Base-by-base conservation (phyloP, 2,329 filamentous ascomycete species). In the Fusarium hainanense region DNA sequence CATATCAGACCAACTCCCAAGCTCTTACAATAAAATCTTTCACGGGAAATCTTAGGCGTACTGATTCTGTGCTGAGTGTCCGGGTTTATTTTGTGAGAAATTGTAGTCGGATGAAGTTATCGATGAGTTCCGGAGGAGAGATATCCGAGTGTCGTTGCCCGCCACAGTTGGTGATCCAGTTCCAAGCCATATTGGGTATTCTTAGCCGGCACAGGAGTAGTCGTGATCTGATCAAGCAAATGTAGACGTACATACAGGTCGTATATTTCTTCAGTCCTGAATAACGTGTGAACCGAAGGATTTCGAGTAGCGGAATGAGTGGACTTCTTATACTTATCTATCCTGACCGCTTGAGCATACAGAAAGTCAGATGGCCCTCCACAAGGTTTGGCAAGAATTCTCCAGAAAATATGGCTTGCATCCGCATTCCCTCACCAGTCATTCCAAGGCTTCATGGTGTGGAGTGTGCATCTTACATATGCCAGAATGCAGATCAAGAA, bases 311-410 rank as follows among this genome's bases (percentile, higher is more conserved):
- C 16, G 54, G 46, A 20, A 2, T 20, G 54, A 43, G 37, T 43
- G 32, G 67, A 52, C 50, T 32, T 70, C 67, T 70, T 70, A 70
- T 70, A 70, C 49, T 60, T 46, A 30, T 41, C 16, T 20, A 41
- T 50, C 34, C 23, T 41, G 13, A 56, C 18, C 23, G 28, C 27
- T 30, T 18, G 41, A 54, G 32, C 43, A 57, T 42, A 32, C 28
- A 32, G 32, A 68, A 55, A 63, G 67, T 60, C 67, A 68, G 42
- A 54, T 46, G 55, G 52, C 46, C 54, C 67, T 42, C 67, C 66
- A 68, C 55, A 70, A 64, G 44, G 57, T 70, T 70, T 57, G 54
- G 8, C 40, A 70, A 70, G 67, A 70, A 70, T 70, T 68, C 67
- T 68, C 43, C 49, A 68, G 43, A 62, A 54, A 56, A 68, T 50